Percentiles rank a stretch among this genome's conserved stretches.
These are phyloP conservation scores for Catunica adiposa DNA, from an alignment of 2,329 filamentous ascomycete species.

Conservation along the genomic window DNA sequence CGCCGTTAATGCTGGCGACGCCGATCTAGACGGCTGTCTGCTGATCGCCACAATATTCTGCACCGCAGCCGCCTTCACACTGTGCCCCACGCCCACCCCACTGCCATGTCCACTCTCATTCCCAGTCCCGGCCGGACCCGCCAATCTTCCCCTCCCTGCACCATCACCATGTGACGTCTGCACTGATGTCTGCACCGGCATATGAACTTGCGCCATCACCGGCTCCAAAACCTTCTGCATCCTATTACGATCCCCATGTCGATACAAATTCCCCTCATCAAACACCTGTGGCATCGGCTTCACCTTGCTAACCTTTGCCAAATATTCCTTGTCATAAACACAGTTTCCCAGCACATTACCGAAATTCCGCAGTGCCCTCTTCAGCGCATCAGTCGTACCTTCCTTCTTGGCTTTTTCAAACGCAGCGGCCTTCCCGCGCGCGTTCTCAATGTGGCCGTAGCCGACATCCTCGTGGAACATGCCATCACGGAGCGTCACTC, in stretches of 20 bases:
- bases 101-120: too few relatives aligned
- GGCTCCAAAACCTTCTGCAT: constrained; percentile 3
- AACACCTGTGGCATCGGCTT: constrained; percentile 60
- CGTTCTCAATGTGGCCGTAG: constrained; percentile 93
- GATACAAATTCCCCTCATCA: constrained; percentile 62
- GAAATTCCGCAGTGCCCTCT: constrained; percentile 77
- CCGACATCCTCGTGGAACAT: constrained; percentile 97
- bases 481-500: constrained; percentile 79
- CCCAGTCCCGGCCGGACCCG: not conserved
- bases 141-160: constrained; percentile 11
- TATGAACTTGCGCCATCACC: not conserved
- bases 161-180: constrained; percentile 22
- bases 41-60: constrained; percentile 23
- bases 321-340: constrained; percentile 90
- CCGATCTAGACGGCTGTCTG: constrained; percentile 12
- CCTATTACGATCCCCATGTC: constrained; percentile 45
- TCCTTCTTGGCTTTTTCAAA: constrained; percentile 99
- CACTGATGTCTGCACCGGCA: not conserved
- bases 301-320: constrained; percentile 76
- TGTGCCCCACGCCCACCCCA: too few relatives aligned
- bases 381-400: constrained; percentile 85
- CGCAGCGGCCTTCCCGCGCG: constrained; percentile 81
- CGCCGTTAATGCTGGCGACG: constrained; percentile 9
- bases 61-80: not conserved
- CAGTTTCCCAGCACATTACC: constrained; percentile 97